Percentiles rank a stretch among this genome's conserved stretches.
These are phyloP conservation scores for Solanum hybrid DNA, from an alignment of 305 asterid genomes.

Conservation along the genomic window DNA sequence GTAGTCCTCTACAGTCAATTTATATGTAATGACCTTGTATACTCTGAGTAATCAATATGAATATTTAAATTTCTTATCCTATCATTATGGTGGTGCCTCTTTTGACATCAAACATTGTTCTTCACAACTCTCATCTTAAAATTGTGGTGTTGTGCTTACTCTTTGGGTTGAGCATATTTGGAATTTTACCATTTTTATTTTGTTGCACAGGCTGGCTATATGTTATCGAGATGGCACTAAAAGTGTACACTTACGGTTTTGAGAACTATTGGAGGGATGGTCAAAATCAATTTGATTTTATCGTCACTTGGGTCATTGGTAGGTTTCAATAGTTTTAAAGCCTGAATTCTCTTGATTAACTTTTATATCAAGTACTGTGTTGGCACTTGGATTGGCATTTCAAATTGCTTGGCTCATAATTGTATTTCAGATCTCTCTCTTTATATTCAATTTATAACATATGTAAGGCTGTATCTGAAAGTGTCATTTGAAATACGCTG, in stretches of 20 bases:
- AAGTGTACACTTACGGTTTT: constrained; percentile 77
- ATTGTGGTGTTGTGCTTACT: not conserved
- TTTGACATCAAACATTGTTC: not conserved
- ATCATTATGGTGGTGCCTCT: not conserved
- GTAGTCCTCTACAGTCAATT: not conserved
- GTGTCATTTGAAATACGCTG: not conserved
- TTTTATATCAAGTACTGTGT: not conserved
- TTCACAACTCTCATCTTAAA: not conserved
- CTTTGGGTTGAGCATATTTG: not conserved
- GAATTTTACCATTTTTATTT: constrained; percentile 12
- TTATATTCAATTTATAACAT: not conserved
- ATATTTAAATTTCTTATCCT: not conserved
- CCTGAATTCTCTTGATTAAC: not conserved
- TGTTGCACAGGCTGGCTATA: constrained; percentile 84
- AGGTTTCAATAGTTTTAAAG: constrained; percentile 11
- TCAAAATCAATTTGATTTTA: constrained; percentile 84
- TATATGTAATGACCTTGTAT: not conserved
- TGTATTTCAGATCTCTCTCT: not conserved
- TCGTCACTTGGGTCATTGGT: constrained; percentile 96
- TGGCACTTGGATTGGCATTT: not conserved
- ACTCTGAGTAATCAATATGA: not conserved
- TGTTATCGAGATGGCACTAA: constrained; percentile 80
- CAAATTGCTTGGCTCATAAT: not conserved
- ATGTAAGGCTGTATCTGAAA: not conserved
- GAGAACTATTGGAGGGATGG: constrained; percentile 95